Conservation (phyloP, 768 basidiomycete genomes). For the Hypsizygus marmoreus region DNA sequence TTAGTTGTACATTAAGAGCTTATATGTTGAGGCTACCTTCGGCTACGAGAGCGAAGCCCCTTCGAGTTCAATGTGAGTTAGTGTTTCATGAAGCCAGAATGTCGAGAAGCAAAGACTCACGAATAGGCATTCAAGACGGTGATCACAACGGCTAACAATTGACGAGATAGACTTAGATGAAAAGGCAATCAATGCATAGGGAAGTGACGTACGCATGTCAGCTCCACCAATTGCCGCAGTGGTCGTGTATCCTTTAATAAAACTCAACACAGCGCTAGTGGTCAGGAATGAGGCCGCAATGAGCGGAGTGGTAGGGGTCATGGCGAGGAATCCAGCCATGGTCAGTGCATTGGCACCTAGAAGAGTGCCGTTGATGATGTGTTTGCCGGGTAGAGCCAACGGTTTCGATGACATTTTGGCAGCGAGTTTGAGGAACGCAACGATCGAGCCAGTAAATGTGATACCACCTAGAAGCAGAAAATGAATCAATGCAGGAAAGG, state of each 20-base stretch:
- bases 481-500: slow-evolving; percentile 3
- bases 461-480: slow-evolving; percentile 59
- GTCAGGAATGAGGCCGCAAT: slow-evolving; percentile 80
- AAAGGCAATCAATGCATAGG: not conserved
- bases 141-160: slow-evolving; percentile 74
- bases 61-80: slow-evolving; percentile 14
- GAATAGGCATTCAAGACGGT: slow-evolving; percentile 91
- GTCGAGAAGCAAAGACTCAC: slow-evolving; percentile 32
- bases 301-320: slow-evolving; percentile 68
- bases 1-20: not conserved
- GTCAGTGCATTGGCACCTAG: slow-evolving; percentile 70
- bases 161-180: slow-evolving; percentile 10
- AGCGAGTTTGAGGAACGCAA: slow-evolving; percentile 87
- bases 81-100: not conserved
- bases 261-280: slow-evolving; percentile 73
- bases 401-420: slow-evolving; percentile 80
- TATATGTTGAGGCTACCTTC: slow-evolving; percentile 51
- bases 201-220: slow-evolving; percentile 76
- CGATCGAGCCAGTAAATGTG: slow-evolving; percentile 88
- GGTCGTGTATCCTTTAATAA: slow-evolving; percentile 84
- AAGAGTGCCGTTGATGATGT: slow-evolving; percentile 72
- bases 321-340: slow-evolving; percentile 76
- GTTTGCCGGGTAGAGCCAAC: slow-evolving; percentile 72
- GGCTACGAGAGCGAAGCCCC: slow-evolving; percentile 86
- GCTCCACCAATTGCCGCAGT: slow-evolving; percentile 93